Conservation (phyloP, 768 basidiomycete species). For the Agrocybe praecox region DNA sequence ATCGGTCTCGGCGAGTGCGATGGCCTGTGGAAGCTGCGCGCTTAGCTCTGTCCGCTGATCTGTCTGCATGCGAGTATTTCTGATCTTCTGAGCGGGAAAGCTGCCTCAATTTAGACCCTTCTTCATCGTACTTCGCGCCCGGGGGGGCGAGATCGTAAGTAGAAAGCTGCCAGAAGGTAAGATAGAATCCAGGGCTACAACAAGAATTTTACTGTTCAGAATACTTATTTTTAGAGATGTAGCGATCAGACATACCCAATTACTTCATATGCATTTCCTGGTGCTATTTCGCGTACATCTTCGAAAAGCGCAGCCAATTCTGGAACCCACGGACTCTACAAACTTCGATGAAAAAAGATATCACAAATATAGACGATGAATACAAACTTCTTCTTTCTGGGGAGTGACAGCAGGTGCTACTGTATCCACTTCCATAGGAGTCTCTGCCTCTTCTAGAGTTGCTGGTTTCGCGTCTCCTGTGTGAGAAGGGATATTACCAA, state of each 20-base stretch:
- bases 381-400: constrained; percentile 41
- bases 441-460: constrained; percentile 42
- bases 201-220: constrained; percentile 7
- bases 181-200: constrained; percentile 84
- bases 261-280: constrained; percentile 60
- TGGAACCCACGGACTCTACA: constrained; percentile 80
- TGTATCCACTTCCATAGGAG: constrained; percentile 55
- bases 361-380: not conserved
- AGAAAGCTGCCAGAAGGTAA: constrained; percentile 96
- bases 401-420: constrained; percentile 20
- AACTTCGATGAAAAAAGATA: constrained; percentile 2
- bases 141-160: constrained; percentile 89
- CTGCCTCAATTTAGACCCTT: constrained; percentile 59
- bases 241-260: constrained; percentile 60
- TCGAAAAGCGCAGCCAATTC: constrained; percentile 74
- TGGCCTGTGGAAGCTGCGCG: constrained; percentile 59
- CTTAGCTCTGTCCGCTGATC: constrained; percentile 66
- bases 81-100: constrained; percentile 72
- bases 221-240: not conserved
- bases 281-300: constrained; percentile 72
- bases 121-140: constrained; percentile 75
- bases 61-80: constrained; percentile 65
- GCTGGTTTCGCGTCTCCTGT: constrained; percentile 27
- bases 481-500: constrained; percentile 27
- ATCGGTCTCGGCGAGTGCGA: constrained; percentile 65